Percentiles rank a stretch among this genome's conserved stretches.
Evolutionary conservation across 345 rosid genomes (phyloP).

Genomic region (Eucalyptus sideroxylon): DNA sequence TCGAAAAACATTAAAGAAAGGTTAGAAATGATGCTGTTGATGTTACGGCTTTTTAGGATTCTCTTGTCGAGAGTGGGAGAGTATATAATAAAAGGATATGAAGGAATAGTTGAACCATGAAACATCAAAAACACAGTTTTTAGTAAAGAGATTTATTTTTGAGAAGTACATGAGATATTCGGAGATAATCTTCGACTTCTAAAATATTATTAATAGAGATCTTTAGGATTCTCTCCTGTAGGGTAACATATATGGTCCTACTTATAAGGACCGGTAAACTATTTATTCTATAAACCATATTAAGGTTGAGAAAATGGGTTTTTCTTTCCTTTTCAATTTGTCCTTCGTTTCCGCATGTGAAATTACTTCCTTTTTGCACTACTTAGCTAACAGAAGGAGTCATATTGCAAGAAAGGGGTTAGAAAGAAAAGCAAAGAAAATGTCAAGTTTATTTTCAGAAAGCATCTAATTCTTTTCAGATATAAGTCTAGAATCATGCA

Average conservation of each 20-base stretch:
- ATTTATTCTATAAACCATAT: not conserved
- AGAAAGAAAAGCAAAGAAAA: not conserved
- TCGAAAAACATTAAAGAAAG: not conserved
- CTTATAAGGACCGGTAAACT: not conserved
- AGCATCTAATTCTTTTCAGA: not conserved
- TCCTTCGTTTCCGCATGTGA: too few relatives aligned
- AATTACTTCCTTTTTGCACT: not conserved
- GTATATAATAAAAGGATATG: not conserved
- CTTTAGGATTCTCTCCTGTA: not conserved
- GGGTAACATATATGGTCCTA: not conserved
- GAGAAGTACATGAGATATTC: not conserved
- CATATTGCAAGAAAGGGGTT: not conserved
- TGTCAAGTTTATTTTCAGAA: not conserved
- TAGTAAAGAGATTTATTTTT: not conserved
- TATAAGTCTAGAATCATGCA: not conserved
- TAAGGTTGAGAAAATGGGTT: not conserved
- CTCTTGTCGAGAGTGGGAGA: not conserved
- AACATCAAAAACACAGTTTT: not conserved
- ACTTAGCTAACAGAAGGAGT: not conserved
- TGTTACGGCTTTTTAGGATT: not conserved
- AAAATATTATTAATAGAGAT: not conserved
- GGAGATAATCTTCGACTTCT: not conserved
- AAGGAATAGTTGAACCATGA: not conserved
- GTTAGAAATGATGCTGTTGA: not conserved
- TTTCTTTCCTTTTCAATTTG: not conserved